Evolutionary conservation across 345 rosid species (phyloP).

Genomic region (Brassica incana): DNA sequence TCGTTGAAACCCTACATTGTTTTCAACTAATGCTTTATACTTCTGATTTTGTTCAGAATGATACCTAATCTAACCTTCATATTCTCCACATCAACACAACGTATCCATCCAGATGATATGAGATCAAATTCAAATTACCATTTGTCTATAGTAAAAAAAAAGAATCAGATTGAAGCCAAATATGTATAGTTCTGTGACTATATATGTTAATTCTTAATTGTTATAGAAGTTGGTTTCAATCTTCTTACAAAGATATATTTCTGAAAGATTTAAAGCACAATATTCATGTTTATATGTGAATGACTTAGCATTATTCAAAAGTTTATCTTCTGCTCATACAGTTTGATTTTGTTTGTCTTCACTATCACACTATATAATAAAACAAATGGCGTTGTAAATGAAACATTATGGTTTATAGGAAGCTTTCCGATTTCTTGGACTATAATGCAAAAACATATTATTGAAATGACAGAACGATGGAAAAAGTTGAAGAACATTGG

Average conservation of each 20-base stretch:
- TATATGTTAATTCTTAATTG: neutral
- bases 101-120: neutral
- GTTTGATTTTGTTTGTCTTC: neutral
- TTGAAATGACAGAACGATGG: constrained; percentile 26
- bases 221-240: neutral
- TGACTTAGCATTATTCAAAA: neutral
- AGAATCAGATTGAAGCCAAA: neutral
- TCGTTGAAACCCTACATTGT: neutral
- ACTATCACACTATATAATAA: neutral
- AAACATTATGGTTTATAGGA: neutral
- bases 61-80: neutral
- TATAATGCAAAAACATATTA: neutral
- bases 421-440: neutral
- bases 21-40: neutral
- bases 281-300: neutral
- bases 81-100: neutral
- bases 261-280: neutral
- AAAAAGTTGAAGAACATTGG: constrained; percentile 21
- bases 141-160: neutral
- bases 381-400: neutral
- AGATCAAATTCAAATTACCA: neutral
- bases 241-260: neutral
- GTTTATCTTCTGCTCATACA: neutral
- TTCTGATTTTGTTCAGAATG: neutral
- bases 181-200: neutral